These are phyloP conservation scores for Sorghum bicolor DNA, from an alignment of 176 grass and related monocot genomes.

Conservation along the genomic window Sorghum_bicolor_NCBIv3 NC_012872.2:9220501-9221000, in stretches of 20 bases:
- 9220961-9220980: slow-evolving; percentile 6
- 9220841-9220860: slow-evolving; percentile 8
- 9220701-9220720: neutral
- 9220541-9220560: slow-evolving; percentile 32
- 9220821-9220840: slow-evolving; percentile 96
- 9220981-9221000: neutral
- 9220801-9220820: slow-evolving; percentile 98
- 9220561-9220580: slow-evolving; percentile 93
- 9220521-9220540: slow-evolving; percentile 6
- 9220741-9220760: slow-evolving; percentile 5
- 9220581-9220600: slow-evolving; percentile 79
- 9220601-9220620: slow-evolving; percentile 77
- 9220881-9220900: neutral
- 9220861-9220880: neutral
- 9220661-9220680: slow-evolving; percentile 97
- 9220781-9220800: slow-evolving; percentile 84
- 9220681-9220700: slow-evolving; percentile 59
- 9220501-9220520: slow-evolving; percentile 15
- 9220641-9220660: slow-evolving; percentile 88
- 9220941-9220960: neutral
- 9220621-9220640: slow-evolving; percentile 93
- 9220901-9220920: neutral
- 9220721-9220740: neutral
- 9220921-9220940: neutral
- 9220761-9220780: slow-evolving; percentile 61